Evolutionary conservation across 371 early-diverging fungal species (phyloP).

Genomic region (Cokeromyces recurvatus): DNA sequence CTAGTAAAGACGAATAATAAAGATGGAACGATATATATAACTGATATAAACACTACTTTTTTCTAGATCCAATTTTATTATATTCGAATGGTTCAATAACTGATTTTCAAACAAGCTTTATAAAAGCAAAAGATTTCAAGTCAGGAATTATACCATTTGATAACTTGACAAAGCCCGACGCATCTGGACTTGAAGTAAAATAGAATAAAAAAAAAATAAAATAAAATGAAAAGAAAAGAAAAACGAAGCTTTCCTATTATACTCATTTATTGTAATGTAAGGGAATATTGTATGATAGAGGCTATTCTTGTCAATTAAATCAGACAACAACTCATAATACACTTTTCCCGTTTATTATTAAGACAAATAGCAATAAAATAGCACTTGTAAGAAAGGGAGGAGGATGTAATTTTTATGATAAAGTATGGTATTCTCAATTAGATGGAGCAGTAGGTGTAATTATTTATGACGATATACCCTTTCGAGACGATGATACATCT

Average conservation of each 20-base stretch:
- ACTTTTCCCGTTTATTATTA: too few relatives aligned
- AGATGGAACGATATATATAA: too few relatives aligned
- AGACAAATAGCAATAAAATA: conserved; percentile 27
- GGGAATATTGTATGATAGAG: conserved; percentile 45
- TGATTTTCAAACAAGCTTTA: conserved; percentile 9
- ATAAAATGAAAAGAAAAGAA: not conserved
- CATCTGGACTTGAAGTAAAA: conserved; percentile 23
- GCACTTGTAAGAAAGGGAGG: conserved; percentile 36
- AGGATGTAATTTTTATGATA: conserved; percentile 31
- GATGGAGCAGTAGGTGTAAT: conserved; percentile 39
- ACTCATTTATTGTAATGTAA: conserved; percentile 1
- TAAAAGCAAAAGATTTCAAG: conserved; percentile 21
- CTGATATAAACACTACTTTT: too few relatives aligned
- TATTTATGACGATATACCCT: conserved; percentile 33
- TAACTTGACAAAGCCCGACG: conserved; percentile 26
- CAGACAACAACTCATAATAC: not conserved
- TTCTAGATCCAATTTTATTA: conserved; percentile 28
- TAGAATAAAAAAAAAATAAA: not conserved
- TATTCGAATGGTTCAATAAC: conserved; percentile 32
- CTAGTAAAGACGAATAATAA: conserved; percentile 32
- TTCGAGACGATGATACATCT: conserved; percentile 30
- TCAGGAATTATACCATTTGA: conserved; percentile 32
- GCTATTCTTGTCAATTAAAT: conserved; percentile 29
- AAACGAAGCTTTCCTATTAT: not conserved
- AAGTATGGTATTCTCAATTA: conserved; percentile 28